Evolutionary conservation across 176 grass and related monocot species (phyloP), one percentile per base, ranked within the genome.

Genomic region (Eleusine coracana): DNA sequence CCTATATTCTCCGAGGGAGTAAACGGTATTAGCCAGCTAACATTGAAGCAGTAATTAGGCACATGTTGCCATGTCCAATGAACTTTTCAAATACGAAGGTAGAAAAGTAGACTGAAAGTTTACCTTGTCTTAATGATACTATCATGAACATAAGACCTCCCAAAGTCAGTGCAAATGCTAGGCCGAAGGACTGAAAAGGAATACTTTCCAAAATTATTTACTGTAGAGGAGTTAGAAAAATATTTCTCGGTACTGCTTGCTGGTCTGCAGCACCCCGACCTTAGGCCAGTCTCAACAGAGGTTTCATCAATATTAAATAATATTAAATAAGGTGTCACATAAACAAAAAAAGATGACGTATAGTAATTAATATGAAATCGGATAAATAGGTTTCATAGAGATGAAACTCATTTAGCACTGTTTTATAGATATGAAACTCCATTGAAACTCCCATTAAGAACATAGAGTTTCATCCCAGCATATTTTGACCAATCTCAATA

Each of bases 121-220:
- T 54, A 98, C 95, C 95, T 88, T 94, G 84, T 80, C 71, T 80
- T 72, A 98, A 79, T 40, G 95, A 94, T 67, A 94, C 86, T 50
- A 93, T 78, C 77, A 93, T 84, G 66, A 94, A 93, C 27, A 94
- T 65, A 89, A 98, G 25, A 76, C 86, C 83, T 70, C 83, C 80
- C 59, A 91, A 69, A 87, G 91, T 76, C 78, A 98, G 46, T 63
- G 75, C 75, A 50, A 92, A 94, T 81, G 95, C 92, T 75, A 98
- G 76, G 20, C 84, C 84, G 42, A 92, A 92, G 25, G 95, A 94
- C 95, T 98, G 86, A 13, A 88, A 85, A 90, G 70, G 28, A 41
- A 80, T 71, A 71, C 28, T 31, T 56, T 40, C 41, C 18, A 54
- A 41, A 6, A 46, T 81, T 71, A 25, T 34, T 71, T 71, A 29